phyloP scores from a whole-genome alignment of 495 filamentous ascomycete genomes.

The Lepidopterella palustris region DNA sequence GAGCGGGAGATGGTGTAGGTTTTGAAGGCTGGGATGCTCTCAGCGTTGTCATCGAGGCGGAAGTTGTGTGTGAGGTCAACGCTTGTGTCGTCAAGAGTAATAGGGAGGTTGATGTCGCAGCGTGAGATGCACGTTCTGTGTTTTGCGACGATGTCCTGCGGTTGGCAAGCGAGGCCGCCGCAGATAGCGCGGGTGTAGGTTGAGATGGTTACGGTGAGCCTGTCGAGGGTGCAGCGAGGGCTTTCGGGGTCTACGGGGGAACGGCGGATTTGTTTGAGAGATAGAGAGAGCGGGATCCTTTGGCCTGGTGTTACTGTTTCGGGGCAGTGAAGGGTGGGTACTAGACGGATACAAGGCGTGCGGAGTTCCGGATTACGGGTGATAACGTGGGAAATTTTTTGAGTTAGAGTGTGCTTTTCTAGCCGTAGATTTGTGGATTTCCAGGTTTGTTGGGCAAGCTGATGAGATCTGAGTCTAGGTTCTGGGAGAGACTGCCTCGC shows the following conservation, averaged over 20 bases:
- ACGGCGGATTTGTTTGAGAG: neutral
- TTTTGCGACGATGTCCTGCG: constrained; percentile 15
- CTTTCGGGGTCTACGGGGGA: neutral
- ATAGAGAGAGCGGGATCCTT: neutral
- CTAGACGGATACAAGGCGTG: neutral
- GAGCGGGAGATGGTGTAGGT: constrained; percentile 19
- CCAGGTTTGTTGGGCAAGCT: neutral
- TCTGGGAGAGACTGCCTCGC: neutral
- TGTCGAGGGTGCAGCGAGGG: neutral
- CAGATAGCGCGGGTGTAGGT: neutral
- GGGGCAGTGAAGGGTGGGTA: neutral
- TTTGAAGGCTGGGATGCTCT: constrained; percentile 19
- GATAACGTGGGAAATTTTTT: neutral
- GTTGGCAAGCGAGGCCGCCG: neutral
- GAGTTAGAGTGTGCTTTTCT: neutral
- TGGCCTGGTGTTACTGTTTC: neutral
- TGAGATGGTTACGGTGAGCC: neutral
- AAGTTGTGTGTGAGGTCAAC: constrained; percentile 15
- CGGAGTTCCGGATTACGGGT: neutral
- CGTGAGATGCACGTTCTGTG: constrained; percentile 19
- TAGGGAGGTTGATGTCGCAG: constrained; percentile 4
- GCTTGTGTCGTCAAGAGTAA: constrained; percentile 4
- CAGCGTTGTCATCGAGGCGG: constrained; percentile 21
- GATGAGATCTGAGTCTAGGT: neutral
- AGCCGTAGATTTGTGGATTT: neutral